A percentile compares a stretch with the other conserved stretches of the same genome.
Evolutionary conservation across 352 stramenopile species (phyloP).

Genomic region (Thraustochytrium striatum): DNA sequence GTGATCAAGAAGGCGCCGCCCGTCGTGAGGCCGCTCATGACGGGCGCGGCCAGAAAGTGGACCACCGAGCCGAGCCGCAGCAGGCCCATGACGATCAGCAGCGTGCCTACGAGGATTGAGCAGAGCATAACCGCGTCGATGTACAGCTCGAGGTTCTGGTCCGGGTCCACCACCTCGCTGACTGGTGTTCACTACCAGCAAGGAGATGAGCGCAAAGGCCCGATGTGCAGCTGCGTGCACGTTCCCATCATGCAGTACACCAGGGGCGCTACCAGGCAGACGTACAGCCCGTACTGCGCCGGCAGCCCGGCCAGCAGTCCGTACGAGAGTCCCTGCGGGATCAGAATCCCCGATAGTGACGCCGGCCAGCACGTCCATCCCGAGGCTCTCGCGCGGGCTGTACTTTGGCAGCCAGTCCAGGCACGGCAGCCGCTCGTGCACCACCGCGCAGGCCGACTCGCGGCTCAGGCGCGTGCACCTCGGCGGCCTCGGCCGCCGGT

Average conservation of each 20-base stretch:
- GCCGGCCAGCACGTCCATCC: conserved; percentile 42
- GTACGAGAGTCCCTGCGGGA: conserved; percentile 47
- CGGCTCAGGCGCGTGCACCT: neutral
- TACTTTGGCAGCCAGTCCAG: conserved; percentile 69
- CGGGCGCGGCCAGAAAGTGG: conserved; percentile 32
- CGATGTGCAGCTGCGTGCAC: conserved; percentile 40
- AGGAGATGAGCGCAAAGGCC: conserved; percentile 40
- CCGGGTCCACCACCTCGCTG: conserved; percentile 6
- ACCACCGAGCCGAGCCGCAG: conserved; percentile 20
- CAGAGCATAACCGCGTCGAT: conserved; percentile 21
- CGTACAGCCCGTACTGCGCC: conserved; percentile 38
- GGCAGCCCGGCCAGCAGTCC: conserved; percentile 27
- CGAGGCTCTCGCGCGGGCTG: conserved; percentile 56
- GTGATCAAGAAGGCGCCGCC: conserved; percentile 44
- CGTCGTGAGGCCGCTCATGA: conserved; percentile 42
- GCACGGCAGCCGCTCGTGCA: conserved; percentile 62
- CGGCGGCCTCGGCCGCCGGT: neutral
- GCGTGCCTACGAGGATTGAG: conserved; percentile 10
- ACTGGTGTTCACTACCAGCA: conserved; percentile 26
- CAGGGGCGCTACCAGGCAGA: conserved; percentile 55
- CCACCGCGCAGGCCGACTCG: neutral
- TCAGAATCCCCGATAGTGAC: conserved; percentile 46
- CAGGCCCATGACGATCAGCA: conserved; percentile 28
- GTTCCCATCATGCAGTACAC: conserved; percentile 28
- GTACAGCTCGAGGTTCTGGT: conserved; percentile 4